Evolutionary conservation across 345 rosid species (phyloP).

Genomic region (Limnanthes douglasii): DNA sequence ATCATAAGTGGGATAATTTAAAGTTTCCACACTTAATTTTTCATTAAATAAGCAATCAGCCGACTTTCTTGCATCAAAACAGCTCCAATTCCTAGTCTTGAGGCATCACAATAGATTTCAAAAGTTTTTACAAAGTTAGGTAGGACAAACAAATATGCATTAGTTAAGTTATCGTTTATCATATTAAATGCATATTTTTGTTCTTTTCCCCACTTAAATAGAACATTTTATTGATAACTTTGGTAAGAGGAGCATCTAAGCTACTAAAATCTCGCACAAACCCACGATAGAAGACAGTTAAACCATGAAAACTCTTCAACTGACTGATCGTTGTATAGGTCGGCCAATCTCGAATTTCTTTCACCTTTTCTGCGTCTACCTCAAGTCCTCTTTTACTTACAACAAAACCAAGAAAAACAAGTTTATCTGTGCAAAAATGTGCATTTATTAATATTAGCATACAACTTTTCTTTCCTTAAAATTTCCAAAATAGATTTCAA

Average conservation of each 20-base stretch:
- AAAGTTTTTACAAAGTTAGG: not conserved
- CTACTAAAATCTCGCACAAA: not conserved
- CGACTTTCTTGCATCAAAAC: not conserved
- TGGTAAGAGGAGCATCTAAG: not conserved
- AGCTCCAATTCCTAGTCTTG: not conserved
- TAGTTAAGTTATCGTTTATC: not conserved
- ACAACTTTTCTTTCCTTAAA: too few species aligned
- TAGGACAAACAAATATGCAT: not conserved
- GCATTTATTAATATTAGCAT: too few species aligned
- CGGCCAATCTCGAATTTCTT: not conserved
- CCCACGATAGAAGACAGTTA: not conserved
- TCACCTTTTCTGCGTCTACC: not conserved
- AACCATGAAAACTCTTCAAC: not conserved
- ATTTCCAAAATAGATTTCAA: too few species aligned
- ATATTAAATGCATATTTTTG: too few species aligned
- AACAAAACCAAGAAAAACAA: too few species aligned
- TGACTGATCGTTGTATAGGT: not conserved
- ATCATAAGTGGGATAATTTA: conserved; percentile 2
- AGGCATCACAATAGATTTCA: not conserved
- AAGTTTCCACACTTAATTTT: not conserved
- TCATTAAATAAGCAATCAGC: not conserved
- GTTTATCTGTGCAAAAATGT: too few species aligned
- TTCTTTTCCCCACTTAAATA: not conserved
- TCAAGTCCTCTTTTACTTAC: not conserved
- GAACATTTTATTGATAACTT: not conserved